Evolutionary conservation across 306 rosid genomes (phyloP).

Genomic region (Pterocarpus santalinus): DNA sequence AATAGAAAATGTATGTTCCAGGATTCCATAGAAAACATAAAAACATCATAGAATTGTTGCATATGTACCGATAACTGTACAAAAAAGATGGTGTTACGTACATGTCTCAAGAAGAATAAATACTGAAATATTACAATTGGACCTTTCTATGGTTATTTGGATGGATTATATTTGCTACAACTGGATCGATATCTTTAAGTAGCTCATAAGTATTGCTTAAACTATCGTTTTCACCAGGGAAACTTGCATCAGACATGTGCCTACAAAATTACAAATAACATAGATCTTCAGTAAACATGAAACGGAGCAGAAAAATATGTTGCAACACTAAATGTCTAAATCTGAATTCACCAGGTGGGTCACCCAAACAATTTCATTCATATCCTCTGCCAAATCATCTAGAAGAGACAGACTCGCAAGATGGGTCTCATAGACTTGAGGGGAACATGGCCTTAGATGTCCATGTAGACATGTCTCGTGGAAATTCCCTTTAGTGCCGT

Average conservation of each 20-base stretch:
- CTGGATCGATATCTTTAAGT: slow-evolving; percentile 85
- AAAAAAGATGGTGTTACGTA: too few species aligned
- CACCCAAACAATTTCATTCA: slow-evolving; percentile 43
- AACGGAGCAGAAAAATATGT: not conserved
- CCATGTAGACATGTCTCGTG: too few species aligned
- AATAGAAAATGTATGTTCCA: too few species aligned
- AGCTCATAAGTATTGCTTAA: slow-evolving; percentile 58
- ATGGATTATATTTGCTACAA: slow-evolving; percentile 89
- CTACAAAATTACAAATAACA: slow-evolving; percentile 48
- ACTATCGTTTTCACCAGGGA: slow-evolving; percentile 48
- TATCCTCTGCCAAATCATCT: slow-evolving; percentile 68
- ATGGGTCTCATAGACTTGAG: not conserved
- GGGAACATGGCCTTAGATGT: too few species aligned
- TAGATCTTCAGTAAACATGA: not conserved
- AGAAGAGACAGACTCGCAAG: slow-evolving; percentile 84
- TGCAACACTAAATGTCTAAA: slow-evolving; percentile 8
- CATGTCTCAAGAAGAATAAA: not conserved
- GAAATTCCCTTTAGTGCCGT: too few species aligned
- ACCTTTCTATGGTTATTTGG: slow-evolving; percentile 94
- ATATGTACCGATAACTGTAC: too few species aligned
- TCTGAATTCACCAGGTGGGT: slow-evolving; percentile 53
- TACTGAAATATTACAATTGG: slow-evolving; percentile 28
- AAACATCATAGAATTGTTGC: too few species aligned
- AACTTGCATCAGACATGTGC: slow-evolving; percentile 43
- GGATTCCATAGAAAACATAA: too few species aligned